These are phyloP conservation scores for Tilletia indica DNA, from an alignment of 1,284 basidiomycete genomes.

Conservation along the genomic window DNA sequence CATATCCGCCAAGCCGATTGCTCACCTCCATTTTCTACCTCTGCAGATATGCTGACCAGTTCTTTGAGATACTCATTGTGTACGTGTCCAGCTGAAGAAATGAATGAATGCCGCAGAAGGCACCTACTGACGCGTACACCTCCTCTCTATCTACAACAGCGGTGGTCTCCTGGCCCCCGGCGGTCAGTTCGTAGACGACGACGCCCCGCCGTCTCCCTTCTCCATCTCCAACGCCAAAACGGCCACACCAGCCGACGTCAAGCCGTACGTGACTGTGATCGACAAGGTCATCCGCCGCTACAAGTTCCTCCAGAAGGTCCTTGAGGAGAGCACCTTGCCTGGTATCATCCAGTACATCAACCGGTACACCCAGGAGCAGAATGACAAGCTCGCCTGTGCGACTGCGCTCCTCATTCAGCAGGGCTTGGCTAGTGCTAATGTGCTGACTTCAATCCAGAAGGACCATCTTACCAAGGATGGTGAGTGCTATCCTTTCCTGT, in stretches of 20 bases:
- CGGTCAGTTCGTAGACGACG: conserved; percentile 84
- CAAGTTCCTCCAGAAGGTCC: conserved; percentile 94
- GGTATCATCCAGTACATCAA: conserved; percentile 83
- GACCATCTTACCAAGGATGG: conserved; percentile 93
- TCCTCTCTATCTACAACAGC: conserved; percentile 22
- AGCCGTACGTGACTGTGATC: conserved; percentile 85
- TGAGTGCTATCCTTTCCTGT: conserved; percentile 52
- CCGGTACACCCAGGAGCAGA: conserved; percentile 52
- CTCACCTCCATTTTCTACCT: neutral
- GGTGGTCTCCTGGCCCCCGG: conserved; percentile 94
- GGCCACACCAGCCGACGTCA: conserved; percentile 60
- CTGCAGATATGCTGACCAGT: conserved; percentile 71
- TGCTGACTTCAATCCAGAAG: conserved; percentile 78
- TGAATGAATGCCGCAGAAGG: too few species aligned
- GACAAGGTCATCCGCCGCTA: conserved; percentile 92
- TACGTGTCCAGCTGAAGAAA: neutral
- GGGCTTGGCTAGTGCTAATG: conserved; percentile 72
- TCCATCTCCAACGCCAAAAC: conserved; percentile 72
- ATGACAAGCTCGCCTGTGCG: conserved; percentile 78
- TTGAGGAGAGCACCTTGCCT: conserved; percentile 80
- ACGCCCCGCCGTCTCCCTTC: conserved; percentile 75
- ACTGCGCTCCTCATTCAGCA: conserved; percentile 78
- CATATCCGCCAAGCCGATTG: neutral
- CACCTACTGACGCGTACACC: neutral
- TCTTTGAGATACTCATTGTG: conserved; percentile 90